Evolutionary conservation across 441 rosid species (phyloP).

Genomic region (Biscutella auriculata): DNA sequence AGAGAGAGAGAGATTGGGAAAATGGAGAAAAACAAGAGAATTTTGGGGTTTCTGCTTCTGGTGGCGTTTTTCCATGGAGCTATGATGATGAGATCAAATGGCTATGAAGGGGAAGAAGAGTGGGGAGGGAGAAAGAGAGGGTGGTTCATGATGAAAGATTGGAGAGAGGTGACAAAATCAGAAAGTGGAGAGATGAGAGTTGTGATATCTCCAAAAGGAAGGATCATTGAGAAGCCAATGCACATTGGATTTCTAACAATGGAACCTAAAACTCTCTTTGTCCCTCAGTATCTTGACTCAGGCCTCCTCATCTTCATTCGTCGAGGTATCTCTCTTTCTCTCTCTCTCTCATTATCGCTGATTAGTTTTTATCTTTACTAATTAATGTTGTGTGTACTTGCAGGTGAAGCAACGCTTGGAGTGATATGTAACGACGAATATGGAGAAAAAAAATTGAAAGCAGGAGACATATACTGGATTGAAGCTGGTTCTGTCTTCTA

Average conservation of each 20-base stretch:
- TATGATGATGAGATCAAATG: constrained; percentile 17
- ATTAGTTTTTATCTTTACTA: too few species aligned
- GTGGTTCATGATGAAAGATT: constrained; percentile 41
- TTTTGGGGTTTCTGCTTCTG: constrained; percentile 6
- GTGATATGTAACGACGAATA: constrained; percentile 39
- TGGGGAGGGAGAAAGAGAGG: constrained; percentile 5
- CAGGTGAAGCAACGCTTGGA: constrained; percentile 84
- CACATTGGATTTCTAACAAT: constrained; percentile 69
- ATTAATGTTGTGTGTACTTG: constrained; percentile 19
- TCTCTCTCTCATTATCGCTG: too few species aligned
- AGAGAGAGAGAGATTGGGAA: not conserved
- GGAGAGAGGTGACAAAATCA: constrained; percentile 47
- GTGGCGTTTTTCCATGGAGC: constrained; percentile 12
- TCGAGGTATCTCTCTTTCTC: constrained; percentile 27
- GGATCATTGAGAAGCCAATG: constrained; percentile 33
- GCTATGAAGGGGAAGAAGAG: constrained; percentile 17
- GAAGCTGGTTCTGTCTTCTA: constrained; percentile 79
- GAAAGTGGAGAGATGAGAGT: constrained; percentile 77
- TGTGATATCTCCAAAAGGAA: constrained; percentile 36
- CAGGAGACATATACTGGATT: constrained; percentile 54
- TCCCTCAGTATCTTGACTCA: constrained; percentile 81
- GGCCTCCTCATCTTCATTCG: constrained; percentile 54
- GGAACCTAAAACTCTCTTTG: constrained; percentile 69
- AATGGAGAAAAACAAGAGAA: constrained; percentile 12
- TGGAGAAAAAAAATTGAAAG: constrained; percentile 42